A percentile compares a stretch with the other conserved stretches of the same genome.
These are phyloP conservation scores for Scenedesmus sp. DNA, from an alignment of 163 green algal species.

Conservation along the genomic window DNA sequence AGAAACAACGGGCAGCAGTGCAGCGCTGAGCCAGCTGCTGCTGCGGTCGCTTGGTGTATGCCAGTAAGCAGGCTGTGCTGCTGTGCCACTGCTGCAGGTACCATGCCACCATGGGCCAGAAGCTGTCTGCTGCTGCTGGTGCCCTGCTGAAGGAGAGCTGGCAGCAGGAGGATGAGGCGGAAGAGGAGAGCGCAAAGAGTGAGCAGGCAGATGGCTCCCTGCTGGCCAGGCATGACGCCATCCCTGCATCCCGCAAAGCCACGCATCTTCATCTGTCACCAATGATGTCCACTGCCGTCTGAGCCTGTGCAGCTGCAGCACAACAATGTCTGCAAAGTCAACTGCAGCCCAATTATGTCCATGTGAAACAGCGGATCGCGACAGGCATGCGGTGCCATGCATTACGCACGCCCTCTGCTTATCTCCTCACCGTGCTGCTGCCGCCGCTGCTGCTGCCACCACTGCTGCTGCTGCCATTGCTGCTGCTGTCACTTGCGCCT, in stretches of 20 bases:
- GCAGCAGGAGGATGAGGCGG: slow-evolving; percentile 38
- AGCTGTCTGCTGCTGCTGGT: slow-evolving; percentile 9
- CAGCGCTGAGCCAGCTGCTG: neutral
- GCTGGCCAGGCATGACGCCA: no score
- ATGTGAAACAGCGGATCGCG: neutral
- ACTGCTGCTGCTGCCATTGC: neutral
- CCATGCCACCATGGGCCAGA: neutral
- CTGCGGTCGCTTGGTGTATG: neutral
- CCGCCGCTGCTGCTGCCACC: neutral
- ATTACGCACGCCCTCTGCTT: no score
- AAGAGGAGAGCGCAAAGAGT: slow-evolving; percentile 28
- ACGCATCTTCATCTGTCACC: neutral
- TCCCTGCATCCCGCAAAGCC: no score
- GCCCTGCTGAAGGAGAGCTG: slow-evolving; percentile 45
- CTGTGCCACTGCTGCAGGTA: neutral
- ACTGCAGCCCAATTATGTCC: neutral
- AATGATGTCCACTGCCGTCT: neutral
- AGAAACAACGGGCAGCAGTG: no score
- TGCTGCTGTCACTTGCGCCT: neutral
- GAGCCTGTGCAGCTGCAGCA: no score
- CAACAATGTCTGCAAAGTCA: no score
- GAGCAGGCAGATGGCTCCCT: neutral
- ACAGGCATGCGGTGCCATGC: neutral
- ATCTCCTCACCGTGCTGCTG: neutral
- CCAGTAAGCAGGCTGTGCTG: neutral